phyloP scores from a whole-genome alignment of 1,139 yeast species.

The Debaryomyces udenii region DNA sequence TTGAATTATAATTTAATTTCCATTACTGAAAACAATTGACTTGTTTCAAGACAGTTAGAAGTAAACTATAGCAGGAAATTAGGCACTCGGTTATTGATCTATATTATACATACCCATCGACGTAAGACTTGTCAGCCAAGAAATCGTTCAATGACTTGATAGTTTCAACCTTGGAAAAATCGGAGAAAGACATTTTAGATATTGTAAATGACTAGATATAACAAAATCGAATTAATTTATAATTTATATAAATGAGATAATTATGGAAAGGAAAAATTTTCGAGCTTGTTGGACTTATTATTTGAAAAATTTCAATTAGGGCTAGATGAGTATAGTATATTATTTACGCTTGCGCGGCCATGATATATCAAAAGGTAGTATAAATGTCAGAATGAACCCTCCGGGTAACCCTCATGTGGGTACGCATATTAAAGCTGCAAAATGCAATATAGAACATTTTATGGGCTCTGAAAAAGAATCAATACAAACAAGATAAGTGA shows the following conservation, averaged over 20 bases:
- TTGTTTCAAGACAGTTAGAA: not conserved
- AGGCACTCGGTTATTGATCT: conserved; percentile 1
- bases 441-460: too few relatives aligned
- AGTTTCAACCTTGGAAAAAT: conserved; percentile 80
- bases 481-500: too few relatives aligned
- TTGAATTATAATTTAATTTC: conserved; percentile 7
- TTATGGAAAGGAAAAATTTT: conserved; percentile 6
- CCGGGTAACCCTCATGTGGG: conserved; percentile 8
- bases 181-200: conserved; percentile 67
- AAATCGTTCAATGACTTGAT: conserved; percentile 81
- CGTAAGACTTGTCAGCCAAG: conserved; percentile 90
- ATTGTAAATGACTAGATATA: conserved; percentile 6
- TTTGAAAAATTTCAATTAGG: conserved; percentile 3
- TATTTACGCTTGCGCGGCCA: conserved; percentile 6
- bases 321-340: conserved; percentile 8
- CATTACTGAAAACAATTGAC: conserved; percentile 11
- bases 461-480: too few relatives aligned
- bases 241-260: conserved; percentile 6
- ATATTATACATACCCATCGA: conserved; percentile 79
- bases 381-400: conserved; percentile 5
- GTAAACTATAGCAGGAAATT: conserved; percentile 2
- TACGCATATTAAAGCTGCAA: conserved; percentile 3
- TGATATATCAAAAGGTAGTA: not conserved
- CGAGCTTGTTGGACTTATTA: conserved; percentile 6
- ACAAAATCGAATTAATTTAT: conserved; percentile 3